Evolutionary conservation across 495 filamentous ascomycete species (phyloP).

Genomic region (Chaetomium cochliodes): DNA sequence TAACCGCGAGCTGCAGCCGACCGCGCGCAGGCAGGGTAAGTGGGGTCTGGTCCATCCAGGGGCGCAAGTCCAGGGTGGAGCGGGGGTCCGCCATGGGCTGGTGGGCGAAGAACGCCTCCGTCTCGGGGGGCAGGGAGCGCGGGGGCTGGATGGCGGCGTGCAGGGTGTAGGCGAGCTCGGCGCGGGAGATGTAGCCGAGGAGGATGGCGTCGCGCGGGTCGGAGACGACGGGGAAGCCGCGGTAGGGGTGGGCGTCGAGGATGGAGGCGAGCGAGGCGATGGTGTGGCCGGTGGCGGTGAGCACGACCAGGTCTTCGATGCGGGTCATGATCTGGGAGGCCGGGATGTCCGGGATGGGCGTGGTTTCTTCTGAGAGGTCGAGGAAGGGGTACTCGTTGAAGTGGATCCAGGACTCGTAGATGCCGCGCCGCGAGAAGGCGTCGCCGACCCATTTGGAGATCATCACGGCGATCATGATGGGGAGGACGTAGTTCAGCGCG

Average conservation of each 20-base stretch:
- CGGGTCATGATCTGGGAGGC: constrained; percentile 86
- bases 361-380: constrained; percentile 84
- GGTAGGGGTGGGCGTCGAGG: constrained; percentile 70
- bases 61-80: constrained; percentile 80
- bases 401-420: constrained; percentile 97
- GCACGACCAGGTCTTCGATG: constrained; percentile 82
- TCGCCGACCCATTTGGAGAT: constrained; percentile 97
- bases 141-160: constrained; percentile 54
- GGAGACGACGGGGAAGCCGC: constrained; percentile 88
- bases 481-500: constrained; percentile 91
- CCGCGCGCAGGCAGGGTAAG: constrained; percentile 77
- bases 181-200: constrained; percentile 90
- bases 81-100: constrained; percentile 75
- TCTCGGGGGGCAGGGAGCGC: constrained; percentile 61
- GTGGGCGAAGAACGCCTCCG: constrained; percentile 80
- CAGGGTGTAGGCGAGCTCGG: constrained; percentile 81
- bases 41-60: constrained; percentile 98
- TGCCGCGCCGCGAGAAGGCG: constrained; percentile 88
- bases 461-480: constrained; percentile 99
- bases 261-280: constrained; percentile 69
- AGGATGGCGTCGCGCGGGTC: constrained; percentile 71
- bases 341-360: constrained; percentile 79
- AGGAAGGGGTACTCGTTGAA: constrained; percentile 96
- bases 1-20: constrained; percentile 75
- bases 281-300: constrained; percentile 85